These are phyloP conservation scores for Mucor circinelloides DNA, from an alignment of 371 early-diverging fungal genomes.

Conservation along the genomic window DNA sequence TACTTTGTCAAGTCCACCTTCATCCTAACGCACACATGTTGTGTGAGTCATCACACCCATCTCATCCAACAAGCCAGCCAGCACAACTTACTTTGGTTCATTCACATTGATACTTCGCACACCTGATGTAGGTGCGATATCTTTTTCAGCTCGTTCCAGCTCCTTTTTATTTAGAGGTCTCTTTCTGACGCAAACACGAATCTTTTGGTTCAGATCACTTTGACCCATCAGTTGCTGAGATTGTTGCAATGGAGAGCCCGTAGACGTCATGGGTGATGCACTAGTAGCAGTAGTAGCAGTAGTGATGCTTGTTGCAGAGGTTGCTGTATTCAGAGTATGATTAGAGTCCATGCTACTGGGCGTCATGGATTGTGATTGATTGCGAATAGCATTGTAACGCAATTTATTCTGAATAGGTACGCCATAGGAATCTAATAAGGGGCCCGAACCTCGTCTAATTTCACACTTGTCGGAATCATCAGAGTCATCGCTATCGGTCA, in stretches of 20 bases:
- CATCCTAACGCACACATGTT: constrained; percentile 44
- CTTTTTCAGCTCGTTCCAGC: constrained; percentile 69
- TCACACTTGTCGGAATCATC: constrained; percentile 21
- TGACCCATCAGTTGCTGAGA: constrained; percentile 10
- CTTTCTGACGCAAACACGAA: constrained; percentile 94
- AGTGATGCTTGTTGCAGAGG: neutral
- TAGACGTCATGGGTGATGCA: neutral
- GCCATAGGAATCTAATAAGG: constrained; percentile 39
- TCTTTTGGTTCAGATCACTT: constrained; percentile 67
- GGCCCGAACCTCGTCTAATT: constrained; percentile 32
- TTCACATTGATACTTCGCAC: constrained; percentile 73
- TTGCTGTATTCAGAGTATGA: neutral
- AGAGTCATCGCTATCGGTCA: constrained; percentile 6
- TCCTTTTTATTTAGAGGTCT: constrained; percentile 88
- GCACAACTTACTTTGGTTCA: constrained; percentile 77
- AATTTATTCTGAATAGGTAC: constrained; percentile 27
- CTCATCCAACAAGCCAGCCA: neutral
- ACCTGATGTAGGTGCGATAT: constrained; percentile 73
- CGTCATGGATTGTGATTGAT: neutral
- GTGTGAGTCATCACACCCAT: neutral
- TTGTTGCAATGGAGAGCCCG: constrained; percentile 4
- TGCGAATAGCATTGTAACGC: neutral
- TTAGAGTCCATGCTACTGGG: neutral
- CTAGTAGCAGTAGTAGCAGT: neutral
- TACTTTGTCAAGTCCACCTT: constrained; percentile 95